These are phyloP conservation scores for Phoenix roebelenii DNA, from an alignment of 176 grass and related monocot genomes.

Conservation along the genomic window DNA sequence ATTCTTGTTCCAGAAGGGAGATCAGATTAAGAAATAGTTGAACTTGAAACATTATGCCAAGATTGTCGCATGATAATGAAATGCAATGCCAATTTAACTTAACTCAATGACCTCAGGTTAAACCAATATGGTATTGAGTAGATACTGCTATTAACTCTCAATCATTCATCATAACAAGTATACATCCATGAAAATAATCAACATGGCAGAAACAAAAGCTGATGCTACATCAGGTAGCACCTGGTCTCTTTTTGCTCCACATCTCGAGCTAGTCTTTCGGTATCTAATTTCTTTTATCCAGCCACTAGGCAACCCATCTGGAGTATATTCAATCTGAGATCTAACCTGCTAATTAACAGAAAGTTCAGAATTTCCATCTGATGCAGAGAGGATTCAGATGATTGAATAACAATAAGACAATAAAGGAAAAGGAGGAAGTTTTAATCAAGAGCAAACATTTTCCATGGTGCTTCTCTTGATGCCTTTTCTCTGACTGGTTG, in stretches of 20 bases:
- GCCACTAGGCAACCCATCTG: slow-evolving; percentile 21
- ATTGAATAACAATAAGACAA: neutral
- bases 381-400: neutral
- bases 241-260: neutral
- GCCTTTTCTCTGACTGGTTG: neutral
- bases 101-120: no score
- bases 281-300: slow-evolving; percentile 33
- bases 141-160: no score
- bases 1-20: no score
- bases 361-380: neutral
- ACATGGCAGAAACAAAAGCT: no score
- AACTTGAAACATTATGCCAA: no score
- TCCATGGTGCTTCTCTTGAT: neutral
- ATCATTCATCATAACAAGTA: no score
- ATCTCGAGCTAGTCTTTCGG: neutral
- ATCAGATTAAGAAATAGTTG: no score
- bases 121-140: no score
- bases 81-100: no score
- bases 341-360: neutral
- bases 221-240: neutral
- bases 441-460: neutral
- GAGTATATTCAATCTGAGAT: slow-evolving; percentile 3
- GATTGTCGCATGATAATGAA: no score
- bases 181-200: no score
- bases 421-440: neutral